Evolutionary conservation across 2,329 filamentous ascomycete genomes (phyloP), one percentile per base, ranked within the genome.

Genomic region (Alternaria ethzedia): DNA sequence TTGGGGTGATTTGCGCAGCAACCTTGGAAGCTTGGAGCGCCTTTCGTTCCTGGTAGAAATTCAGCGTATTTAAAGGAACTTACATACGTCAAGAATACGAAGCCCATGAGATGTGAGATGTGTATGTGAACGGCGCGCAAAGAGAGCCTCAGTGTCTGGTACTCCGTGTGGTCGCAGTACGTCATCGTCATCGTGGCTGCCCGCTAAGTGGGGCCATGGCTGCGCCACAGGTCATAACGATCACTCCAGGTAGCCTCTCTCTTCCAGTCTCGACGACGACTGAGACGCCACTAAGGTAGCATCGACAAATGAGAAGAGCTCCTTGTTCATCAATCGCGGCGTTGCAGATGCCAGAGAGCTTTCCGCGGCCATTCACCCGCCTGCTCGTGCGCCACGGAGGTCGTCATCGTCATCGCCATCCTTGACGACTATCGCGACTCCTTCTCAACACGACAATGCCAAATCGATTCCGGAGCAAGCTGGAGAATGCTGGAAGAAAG

Each of bases 401-500:
- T 25, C 49, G 28, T 8, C 45, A 21, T 25, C 49, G 28, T 8
- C 45, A 21, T 21, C 28, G 13, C 20, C 28, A 25, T 30, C 54
- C 3, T 9, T 23, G 32, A 30, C 49, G 1, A 36, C 6, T 6
- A 11, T 17, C 21, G 13, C 50, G 32, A 11, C 47, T 32, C 15
- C 25, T n/a, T 36, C 11, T 15, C 11, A 12, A 13, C 56, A 21
- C 20, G 12, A 68, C 36, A 36, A 65, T 64, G 61, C 36, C 56
- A 25, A 54, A 54, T n/a, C 49, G 56, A 12, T 36, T 68, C 12
- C 56, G 58, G 23, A 32, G 43, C 43, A 62, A 56, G 11, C 49
- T 66, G 6, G 68, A 66, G 30, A 61, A 62, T 26, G 62, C 55
- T 5, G 52, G 69, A 10, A 67, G 59, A 15, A 46, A 59, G 41